Evolutionary conservation across 1,139 yeast genomes (phyloP).

Genomic region (Meyerozyma guilliermondii): DNA sequence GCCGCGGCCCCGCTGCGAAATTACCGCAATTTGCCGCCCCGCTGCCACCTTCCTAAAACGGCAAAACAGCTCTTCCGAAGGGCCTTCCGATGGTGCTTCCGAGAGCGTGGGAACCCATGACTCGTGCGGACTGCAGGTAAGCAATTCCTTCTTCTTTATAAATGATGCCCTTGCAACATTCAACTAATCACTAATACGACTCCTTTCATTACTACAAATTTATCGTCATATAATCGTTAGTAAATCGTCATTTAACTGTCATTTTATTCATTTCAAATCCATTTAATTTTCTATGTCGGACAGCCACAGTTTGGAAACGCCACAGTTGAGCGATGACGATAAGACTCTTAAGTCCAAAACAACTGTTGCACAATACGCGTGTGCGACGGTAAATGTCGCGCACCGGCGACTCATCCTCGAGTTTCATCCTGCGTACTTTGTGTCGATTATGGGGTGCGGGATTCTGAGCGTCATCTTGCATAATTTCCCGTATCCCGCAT

Average conservation of each 20-base stretch:
- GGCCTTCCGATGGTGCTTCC: background rate
- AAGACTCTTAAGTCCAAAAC: background rate
- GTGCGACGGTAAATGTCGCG: background rate
- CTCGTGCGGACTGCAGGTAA: too few species aligned
- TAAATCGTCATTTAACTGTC: too few species aligned
- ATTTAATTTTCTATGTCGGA: background rate
- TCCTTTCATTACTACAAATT: too few species aligned
- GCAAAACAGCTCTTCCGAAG: background rate
- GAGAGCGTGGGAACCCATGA: too few species aligned
- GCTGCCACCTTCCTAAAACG: background rate
- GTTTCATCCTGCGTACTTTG: slow-evolving; percentile 52
- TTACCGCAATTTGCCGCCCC: background rate
- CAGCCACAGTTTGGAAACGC: slow-evolving; percentile 1
- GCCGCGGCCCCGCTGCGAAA: background rate
- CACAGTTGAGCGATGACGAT: background rate
- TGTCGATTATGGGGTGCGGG: slow-evolving; percentile 82
- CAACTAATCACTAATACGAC: too few species aligned
- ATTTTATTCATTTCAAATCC: too few species aligned
- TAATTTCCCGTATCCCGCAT: slow-evolving; percentile 58
- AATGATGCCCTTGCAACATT: too few species aligned
- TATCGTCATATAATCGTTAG: too few species aligned
- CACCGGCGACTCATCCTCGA: background rate
- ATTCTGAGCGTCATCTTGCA: slow-evolving; percentile 58
- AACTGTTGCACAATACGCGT: background rate
- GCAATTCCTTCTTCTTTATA: too few species aligned